Base-by-base conservation (phyloP, 768 basidiomycete genomes). In the Auriscalpium orientale region DNA sequence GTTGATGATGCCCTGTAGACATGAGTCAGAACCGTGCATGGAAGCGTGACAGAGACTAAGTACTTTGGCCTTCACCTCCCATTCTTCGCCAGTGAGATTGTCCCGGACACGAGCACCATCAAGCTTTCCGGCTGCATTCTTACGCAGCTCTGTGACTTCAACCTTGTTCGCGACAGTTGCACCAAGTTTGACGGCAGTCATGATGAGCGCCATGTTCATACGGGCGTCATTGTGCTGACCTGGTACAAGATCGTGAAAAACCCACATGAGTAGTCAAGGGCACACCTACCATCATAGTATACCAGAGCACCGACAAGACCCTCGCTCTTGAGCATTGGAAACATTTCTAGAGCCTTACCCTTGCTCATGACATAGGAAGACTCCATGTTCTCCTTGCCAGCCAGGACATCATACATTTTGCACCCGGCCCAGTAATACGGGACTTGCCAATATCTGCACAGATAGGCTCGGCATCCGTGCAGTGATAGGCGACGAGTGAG, bases 151-250 rank as follows among this genome's bases (percentile, higher is more conserved):
- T 11, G 83, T 85, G 51, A 97, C 93, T 65, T 94, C 88, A 67
- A 83, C 84, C 72, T 99, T 91, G 76, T 98, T 99, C 49, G 87
- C 84, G 16, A 88, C 86, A 8, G 79, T 79, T 5, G 95, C 93
- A 46, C 95, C 95, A 52, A 89, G 82, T 65, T 92, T 89, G 46
- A 98, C 91, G 5, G 95, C 97, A 16, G 88, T 97, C 83, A 98
- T 84, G 65, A 95, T 80, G 35, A 99, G 77, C 0, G 95, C 92
- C 53, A 95, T 81, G 75, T 99, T 99, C 97, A 98, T 99, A 13
- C 95, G 83, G 1, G 95, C 88, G 65, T 99, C 97, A 65, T 99
- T 99, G 72, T 99, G 95, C 73, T 98, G 95, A 54, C 94, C 91
- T 94, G 46, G 6, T 28, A 40, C 7, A 43, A 18, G 37, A 16